These are phyloP conservation scores for Pestalotiopsis sp. DNA, from an alignment of 2,329 filamentous ascomycete species.

Conservation along the genomic window DNA sequence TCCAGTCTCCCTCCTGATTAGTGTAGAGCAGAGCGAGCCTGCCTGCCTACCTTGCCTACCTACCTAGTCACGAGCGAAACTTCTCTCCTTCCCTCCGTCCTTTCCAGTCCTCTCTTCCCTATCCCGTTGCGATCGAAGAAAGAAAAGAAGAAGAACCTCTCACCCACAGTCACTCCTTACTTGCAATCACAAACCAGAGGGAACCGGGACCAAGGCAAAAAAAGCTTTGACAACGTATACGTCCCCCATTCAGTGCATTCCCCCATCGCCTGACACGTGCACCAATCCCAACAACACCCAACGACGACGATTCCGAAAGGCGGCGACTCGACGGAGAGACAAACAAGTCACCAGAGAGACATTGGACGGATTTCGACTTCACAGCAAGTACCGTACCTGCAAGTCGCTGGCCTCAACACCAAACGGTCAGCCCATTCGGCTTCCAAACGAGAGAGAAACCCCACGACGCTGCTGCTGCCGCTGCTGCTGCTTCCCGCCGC, in stretches of 20 bases:
- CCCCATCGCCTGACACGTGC: neutral
- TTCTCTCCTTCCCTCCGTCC: neutral
- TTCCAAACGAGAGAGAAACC: neutral
- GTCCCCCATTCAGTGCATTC: neutral
- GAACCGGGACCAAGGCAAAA: neutral
- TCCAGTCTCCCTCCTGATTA: neutral
- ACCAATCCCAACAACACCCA: neutral
- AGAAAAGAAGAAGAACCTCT: neutral
- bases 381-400: neutral
- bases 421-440: neutral
- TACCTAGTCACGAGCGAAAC: neutral
- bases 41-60: neutral
- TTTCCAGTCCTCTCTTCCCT: neutral
- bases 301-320: neutral
- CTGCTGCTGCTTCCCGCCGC: constrained; percentile 25
- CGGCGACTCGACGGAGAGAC: neutral
- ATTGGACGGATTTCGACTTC: neutral
- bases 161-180: constrained; percentile 9
- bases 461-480: constrained; percentile 9
- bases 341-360: too few species aligned
- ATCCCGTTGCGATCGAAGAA: neutral
- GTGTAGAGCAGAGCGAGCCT: neutral
- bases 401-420: neutral
- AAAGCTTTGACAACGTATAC: neutral
- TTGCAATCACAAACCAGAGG: neutral